A percentile compares a stretch with the other conserved stretches of the same genome.
These are phyloP conservation scores for Chenopodium album DNA, from an alignment of 148 eudicot species.

Conservation along the genomic window DNA sequence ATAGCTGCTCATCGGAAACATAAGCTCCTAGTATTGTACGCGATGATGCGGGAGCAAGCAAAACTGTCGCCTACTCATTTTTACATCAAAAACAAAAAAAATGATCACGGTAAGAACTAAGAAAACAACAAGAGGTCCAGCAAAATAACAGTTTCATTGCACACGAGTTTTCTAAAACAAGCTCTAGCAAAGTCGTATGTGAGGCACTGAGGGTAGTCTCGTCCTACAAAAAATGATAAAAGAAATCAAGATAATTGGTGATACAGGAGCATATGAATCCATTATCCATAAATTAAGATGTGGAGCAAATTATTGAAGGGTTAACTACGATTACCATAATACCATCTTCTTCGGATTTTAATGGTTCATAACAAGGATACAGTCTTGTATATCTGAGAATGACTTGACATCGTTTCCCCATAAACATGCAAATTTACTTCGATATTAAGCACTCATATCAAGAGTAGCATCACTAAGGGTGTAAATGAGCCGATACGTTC, in stretches of 20 bases:
- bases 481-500: too few species aligned
- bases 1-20: too few species aligned
- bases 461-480: not conserved
- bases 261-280: not conserved
- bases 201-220: too few species aligned
- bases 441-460: not conserved
- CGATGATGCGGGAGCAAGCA: not conserved
- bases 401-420: slow-evolving; percentile 74
- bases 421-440: slow-evolving; percentile 50
- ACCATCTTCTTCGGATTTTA: slow-evolving; percentile 23
- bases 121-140: not conserved
- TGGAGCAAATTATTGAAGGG: not conserved
- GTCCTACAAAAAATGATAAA: not conserved
- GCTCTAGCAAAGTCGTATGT: not conserved
- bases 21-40: not conserved
- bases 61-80: not conserved
- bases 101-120: not conserved
- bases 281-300: not conserved
- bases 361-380: slow-evolving; percentile 38
- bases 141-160: not conserved
- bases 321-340: too few species aligned
- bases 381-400: slow-evolving; percentile 58
- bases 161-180: not conserved
- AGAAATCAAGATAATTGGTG: not conserved
- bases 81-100: not conserved